These are phyloP conservation scores for Lonicera japonica DNA, from an alignment of 129 eudicot species.

Conservation along the genomic window DNA sequence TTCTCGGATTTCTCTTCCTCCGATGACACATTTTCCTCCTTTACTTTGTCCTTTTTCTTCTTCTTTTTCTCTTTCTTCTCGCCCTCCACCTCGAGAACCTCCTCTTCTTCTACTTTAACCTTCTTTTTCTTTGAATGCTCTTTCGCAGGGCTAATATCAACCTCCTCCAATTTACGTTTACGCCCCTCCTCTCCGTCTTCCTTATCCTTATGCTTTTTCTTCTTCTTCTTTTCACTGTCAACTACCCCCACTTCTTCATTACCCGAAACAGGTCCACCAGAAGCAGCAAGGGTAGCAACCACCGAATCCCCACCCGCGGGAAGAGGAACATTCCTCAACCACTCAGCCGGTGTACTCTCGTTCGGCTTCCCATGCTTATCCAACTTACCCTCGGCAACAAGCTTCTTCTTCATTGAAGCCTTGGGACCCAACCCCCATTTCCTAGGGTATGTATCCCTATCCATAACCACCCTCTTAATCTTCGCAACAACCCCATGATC, in stretches of 20 bases:
- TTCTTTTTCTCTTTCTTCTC: conserved; percentile 56
- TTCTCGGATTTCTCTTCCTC: conserved; percentile 44
- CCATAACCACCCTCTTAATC: conserved; percentile 97
- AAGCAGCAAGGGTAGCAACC: conserved; percentile 68
- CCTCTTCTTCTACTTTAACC: conserved; percentile 9
- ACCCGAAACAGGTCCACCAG: conserved; percentile 10
- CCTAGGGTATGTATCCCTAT: conserved; percentile 87
- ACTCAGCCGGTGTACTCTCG: conserved; percentile 70
- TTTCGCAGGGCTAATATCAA: conserved; percentile 18
- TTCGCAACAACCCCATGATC: conserved; percentile 94
- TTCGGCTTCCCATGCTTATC: conserved; percentile 83
- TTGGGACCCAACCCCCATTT: conserved; percentile 97
- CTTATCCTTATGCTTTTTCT: conserved; percentile 20
- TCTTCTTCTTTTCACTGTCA: conserved; percentile 49
- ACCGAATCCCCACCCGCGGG: conserved; percentile 68
- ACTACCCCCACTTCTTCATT: conserved; percentile 23
- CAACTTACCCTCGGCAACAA: conserved; percentile 78
- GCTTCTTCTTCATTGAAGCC: conserved; percentile 86
- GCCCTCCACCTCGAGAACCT: neutral
- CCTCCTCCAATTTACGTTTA: conserved; percentile 41
- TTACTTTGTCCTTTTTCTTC: conserved; percentile 24
- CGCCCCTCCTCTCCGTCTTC: conserved; percentile 26
- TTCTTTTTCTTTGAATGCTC: conserved; percentile 29
- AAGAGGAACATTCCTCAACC: conserved; percentile 76
- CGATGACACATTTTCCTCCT: conserved; percentile 28